Percentiles rank a stretch among this genome's conserved stretches.
phyloP scores from a whole-genome alignment of 176 grass and related monocot species.

The Zea luxurians region DNA sequence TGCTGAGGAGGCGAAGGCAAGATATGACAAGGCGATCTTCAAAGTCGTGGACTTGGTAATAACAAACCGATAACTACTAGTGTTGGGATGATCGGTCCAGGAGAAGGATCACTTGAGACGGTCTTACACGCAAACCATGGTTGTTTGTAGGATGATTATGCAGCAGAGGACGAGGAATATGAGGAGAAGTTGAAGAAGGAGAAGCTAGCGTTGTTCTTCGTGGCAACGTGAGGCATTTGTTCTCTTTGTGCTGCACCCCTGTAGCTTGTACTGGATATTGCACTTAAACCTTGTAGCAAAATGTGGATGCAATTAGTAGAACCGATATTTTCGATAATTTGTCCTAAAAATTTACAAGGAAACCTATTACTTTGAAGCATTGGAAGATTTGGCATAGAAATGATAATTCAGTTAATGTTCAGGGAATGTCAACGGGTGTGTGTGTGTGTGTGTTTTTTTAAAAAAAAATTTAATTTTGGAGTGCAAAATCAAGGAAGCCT shows the following conservation, averaged over 20 bases:
- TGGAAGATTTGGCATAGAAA: neutral
- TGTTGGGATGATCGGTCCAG: no score
- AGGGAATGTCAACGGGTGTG: neutral
- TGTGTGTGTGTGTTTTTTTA: no score
- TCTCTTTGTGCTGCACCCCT: neutral
- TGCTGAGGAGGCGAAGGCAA: conserved; percentile 72
- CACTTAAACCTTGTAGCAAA: neutral
- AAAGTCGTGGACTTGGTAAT: conserved; percentile 94
- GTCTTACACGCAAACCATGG: conserved; percentile 28
- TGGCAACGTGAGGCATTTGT: conserved; percentile 65
- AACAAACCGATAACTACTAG: conserved; percentile 33
- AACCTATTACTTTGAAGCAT: no score
- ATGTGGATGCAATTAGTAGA: neutral
- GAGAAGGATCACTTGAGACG: neutral
- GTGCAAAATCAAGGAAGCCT: neutral
- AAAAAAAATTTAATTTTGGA: neutral
- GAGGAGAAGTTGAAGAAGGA: conserved; percentile 84
- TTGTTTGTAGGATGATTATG: conserved; percentile 78
- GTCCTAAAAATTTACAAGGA: no score
- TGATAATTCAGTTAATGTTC: neutral
- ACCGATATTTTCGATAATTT: no score
- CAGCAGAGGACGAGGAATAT: conserved; percentile 80
- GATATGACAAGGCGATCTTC: conserved; percentile 79
- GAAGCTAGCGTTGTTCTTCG: conserved; percentile 67
- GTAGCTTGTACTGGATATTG: neutral